A percentile compares a stretch with the other conserved stretches of the same genome.
Conservation (phyloP, 169 alveolate species). For the Plasmodium adleri region DNA sequence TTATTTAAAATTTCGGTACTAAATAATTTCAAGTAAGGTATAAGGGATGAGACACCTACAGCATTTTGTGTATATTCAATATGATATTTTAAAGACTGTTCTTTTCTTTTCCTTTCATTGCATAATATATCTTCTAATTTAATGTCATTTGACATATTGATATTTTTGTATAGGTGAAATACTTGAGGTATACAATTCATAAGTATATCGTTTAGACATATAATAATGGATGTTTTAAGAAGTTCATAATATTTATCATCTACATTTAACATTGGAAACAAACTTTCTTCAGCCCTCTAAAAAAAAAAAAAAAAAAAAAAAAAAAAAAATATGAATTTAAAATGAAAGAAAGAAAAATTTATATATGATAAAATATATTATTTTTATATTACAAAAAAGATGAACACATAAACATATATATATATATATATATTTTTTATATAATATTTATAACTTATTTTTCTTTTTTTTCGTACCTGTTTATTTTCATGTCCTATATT, state of each 20-base stretch:
- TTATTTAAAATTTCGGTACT: slow-evolving; percentile 75
- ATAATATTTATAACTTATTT: slow-evolving; percentile 19
- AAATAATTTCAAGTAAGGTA: slow-evolving; percentile 71
- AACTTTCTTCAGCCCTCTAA: slow-evolving; percentile 9
- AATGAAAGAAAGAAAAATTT: neutral
- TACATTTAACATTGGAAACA: slow-evolving; percentile 37
- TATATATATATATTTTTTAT: neutral
- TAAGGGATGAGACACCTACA: slow-evolving; percentile 41
- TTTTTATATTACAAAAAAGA: neutral
- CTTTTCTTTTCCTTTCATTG: slow-evolving; percentile 56
- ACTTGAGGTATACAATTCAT: slow-evolving; percentile 73
- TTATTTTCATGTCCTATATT: neutral
- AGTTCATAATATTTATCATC: slow-evolving; percentile 68
- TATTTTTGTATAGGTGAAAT: slow-evolving; percentile 32
- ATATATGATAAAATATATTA: neutral
- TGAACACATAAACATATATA: too few species aligned
- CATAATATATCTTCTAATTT: slow-evolving; percentile 47
- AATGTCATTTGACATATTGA: slow-evolving; percentile 18
- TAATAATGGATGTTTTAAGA: slow-evolving; percentile 66
- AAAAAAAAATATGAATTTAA: neutral
- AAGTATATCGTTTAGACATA: slow-evolving; percentile 65
- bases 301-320: slow-evolving; percentile 2
- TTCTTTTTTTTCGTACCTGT: neutral
- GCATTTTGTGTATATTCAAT: slow-evolving; percentile 66
- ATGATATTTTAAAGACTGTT: slow-evolving; percentile 73